Conservation (phyloP, 768 basidiomycete genomes). For the Hericium alpestre region DNA sequence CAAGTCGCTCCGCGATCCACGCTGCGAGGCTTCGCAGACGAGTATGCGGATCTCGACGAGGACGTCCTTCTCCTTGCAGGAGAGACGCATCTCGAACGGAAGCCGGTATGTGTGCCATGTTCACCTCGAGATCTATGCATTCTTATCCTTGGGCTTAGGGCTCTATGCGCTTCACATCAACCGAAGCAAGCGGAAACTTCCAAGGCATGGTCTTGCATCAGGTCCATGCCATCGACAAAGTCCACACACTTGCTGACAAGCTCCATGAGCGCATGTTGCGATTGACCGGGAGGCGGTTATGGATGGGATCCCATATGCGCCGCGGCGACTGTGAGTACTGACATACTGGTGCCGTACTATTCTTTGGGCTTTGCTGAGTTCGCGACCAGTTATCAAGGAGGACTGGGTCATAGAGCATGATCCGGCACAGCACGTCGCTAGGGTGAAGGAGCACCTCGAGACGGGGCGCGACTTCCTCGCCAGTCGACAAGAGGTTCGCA, state of each 20-base stretch:
- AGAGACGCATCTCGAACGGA: slow-evolving; percentile 29
- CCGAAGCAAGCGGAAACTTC: not conserved
- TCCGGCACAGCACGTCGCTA: slow-evolving; percentile 25
- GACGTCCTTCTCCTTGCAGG: slow-evolving; percentile 32
- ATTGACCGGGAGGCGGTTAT: slow-evolving; percentile 22
- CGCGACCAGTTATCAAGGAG: slow-evolving; percentile 19
- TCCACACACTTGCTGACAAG: slow-evolving; percentile 19
- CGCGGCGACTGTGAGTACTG: slow-evolving; percentile 29
- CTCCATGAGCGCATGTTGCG: slow-evolving; percentile 25
- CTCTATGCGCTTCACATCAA: slow-evolving; percentile 11
- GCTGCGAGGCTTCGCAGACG: slow-evolving; percentile 31
- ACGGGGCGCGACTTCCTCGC: slow-evolving; percentile 20
- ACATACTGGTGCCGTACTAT: too few relatives aligned
- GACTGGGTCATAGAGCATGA: slow-evolving; percentile 27
- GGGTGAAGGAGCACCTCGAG: slow-evolving; percentile 20
- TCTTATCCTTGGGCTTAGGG: not conserved
- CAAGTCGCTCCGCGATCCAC: slow-evolving; percentile 26
- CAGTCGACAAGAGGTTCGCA: not conserved
- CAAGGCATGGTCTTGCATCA: slow-evolving; percentile 5
- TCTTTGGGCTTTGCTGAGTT: too few relatives aligned
- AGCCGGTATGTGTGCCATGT: slow-evolving; percentile 22
- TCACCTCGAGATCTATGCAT: slow-evolving; percentile 11
- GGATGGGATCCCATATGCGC: slow-evolving; percentile 35
- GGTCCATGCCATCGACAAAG: slow-evolving; percentile 4
- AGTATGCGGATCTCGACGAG: slow-evolving; percentile 23